Percentiles rank a stretch among this genome's conserved stretches.
Evolutionary conservation across 495 filamentous ascomycete genomes (phyloP).

Genomic region (Mytilinidion resinicola): DNA sequence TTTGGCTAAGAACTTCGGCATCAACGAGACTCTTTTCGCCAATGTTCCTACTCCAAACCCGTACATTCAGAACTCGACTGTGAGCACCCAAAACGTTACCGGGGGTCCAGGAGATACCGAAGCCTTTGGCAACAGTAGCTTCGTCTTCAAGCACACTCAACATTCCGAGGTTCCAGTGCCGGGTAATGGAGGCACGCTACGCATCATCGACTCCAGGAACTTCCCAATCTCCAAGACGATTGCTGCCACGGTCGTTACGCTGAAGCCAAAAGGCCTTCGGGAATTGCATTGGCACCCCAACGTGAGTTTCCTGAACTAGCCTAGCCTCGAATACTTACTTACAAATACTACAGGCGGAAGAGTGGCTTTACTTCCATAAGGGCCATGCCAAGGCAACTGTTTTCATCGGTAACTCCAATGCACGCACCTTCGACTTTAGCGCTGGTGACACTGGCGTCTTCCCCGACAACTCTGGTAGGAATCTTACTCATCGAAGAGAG

Average conservation of each 20-base stretch:
- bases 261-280: conserved; percentile 54
- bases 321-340: conserved; percentile 3
- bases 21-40: conserved; percentile 50
- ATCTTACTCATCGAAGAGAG: background rate
- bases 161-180: conserved; percentile 48
- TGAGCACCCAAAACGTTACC: conserved; percentile 45
- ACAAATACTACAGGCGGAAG: conserved; percentile 43
- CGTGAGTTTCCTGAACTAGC: conserved; percentile 34
- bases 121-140: conserved; percentile 50
- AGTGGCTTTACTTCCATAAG: conserved; percentile 62
- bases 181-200: conserved; percentile 52
- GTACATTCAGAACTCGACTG: conserved; percentile 50
- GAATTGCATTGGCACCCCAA: conserved; percentile 68
- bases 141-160: conserved; percentile 49
- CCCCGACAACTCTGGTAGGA: conserved; percentile 53
- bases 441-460: conserved; percentile 61
- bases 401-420: conserved; percentile 51
- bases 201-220: conserved; percentile 55
- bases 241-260: conserved; percentile 53
- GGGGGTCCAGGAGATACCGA: conserved; percentile 38
- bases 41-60: conserved; percentile 51
- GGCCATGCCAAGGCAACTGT: conserved; percentile 55
- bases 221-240: conserved; percentile 57
- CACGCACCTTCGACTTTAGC: conserved; percentile 58
- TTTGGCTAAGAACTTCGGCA: conserved; percentile 60